These are phyloP conservation scores for Colletotrichum plurivorum DNA, from an alignment of 2,329 filamentous ascomycete genomes.

Conservation along the genomic window DNA sequence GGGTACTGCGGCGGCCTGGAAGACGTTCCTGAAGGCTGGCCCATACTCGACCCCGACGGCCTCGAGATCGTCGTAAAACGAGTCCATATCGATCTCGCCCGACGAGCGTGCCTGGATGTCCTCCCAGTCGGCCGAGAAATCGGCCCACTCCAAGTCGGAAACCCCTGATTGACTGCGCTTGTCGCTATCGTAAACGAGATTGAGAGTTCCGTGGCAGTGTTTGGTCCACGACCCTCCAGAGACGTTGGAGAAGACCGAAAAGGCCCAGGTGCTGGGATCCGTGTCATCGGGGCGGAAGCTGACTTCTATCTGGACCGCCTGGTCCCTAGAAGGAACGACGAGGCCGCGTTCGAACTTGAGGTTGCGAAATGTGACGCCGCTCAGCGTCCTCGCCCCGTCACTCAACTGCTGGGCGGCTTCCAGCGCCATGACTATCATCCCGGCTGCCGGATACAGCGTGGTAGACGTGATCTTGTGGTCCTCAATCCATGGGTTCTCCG, in stretches of 20 bases:
- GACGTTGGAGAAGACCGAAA: constrained; percentile 9
- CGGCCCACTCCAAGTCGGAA: constrained; percentile 1
- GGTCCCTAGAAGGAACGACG: constrained; percentile 3
- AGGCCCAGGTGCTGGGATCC: neutral
- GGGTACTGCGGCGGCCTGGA: neutral
- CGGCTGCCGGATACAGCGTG: constrained; percentile 56
- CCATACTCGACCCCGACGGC: constrained; percentile 41
- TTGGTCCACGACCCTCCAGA: constrained; percentile 13
- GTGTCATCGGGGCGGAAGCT: constrained; percentile 13
- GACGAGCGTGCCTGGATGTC: neutral
- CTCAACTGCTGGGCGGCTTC: constrained; percentile 32
- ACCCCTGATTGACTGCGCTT: neutral
- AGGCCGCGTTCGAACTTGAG: constrained; percentile 24
- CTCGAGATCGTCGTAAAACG: constrained; percentile 40
- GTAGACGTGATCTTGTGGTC: constrained; percentile 61
- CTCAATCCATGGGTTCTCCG: constrained; percentile 59
- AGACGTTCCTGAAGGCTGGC: constrained; percentile 35
- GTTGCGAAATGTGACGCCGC: neutral
- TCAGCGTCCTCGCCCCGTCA: neutral
- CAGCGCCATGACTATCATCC: constrained; percentile 48
- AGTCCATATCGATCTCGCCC: constrained; percentile 21
- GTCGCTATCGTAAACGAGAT: neutral
- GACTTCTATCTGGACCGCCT: constrained; percentile 13
- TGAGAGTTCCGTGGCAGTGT: constrained; percentile 16
- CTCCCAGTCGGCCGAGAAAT: neutral